phyloP scores from a whole-genome alignment of 2,329 filamentous ascomycete genomes.

The Colletotrichum spaethianum region DNA sequence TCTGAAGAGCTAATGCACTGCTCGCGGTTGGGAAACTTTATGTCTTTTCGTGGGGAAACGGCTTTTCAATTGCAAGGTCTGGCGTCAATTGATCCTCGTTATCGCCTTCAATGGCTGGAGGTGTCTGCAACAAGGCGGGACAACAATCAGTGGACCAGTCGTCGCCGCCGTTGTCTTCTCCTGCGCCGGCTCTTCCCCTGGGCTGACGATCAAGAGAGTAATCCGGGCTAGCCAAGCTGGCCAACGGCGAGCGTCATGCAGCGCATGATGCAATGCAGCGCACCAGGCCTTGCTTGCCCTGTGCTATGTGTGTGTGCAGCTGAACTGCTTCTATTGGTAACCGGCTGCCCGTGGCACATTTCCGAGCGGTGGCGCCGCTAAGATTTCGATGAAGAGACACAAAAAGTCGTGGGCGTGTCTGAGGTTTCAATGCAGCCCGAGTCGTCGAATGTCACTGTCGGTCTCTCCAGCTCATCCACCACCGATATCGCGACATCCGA shows the following conservation, averaged over 20 bases:
- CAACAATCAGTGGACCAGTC: conserved; percentile 5
- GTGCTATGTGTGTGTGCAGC: conserved; percentile 1
- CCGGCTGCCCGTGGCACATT: conserved; percentile 1
- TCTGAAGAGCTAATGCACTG: conserved; percentile 33
- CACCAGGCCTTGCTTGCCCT: conserved; percentile 28
- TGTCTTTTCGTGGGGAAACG: neutral
- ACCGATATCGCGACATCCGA: conserved; percentile 40
- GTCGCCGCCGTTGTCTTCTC: conserved; percentile 7
- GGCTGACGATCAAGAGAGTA: conserved; percentile 22
- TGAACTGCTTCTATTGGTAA: conserved; percentile 5
- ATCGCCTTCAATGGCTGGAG: conserved; percentile 7
- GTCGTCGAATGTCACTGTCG: conserved; percentile 22
- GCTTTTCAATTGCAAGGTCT: conserved; percentile 1
- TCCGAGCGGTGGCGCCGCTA: conserved; percentile 7
- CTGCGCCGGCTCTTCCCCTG: conserved; percentile 21
- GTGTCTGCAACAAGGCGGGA: conserved; percentile 7
- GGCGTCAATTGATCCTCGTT: conserved; percentile 12
- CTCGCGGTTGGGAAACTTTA: neutral
- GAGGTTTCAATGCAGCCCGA: conserved; percentile 24
- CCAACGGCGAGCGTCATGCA: conserved; percentile 30
- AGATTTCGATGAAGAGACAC: conserved; percentile 13
- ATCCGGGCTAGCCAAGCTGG: neutral
- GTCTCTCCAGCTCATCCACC: conserved; percentile 25
- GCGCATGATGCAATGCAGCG: conserved; percentile 39
- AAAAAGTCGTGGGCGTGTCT: conserved; percentile 17